A percentile compares a stretch with the other conserved stretches of the same genome.
phyloP scores from a whole-genome alignment of 192 early-diverging fungal species.

The Backusella tuberculispora region DNA sequence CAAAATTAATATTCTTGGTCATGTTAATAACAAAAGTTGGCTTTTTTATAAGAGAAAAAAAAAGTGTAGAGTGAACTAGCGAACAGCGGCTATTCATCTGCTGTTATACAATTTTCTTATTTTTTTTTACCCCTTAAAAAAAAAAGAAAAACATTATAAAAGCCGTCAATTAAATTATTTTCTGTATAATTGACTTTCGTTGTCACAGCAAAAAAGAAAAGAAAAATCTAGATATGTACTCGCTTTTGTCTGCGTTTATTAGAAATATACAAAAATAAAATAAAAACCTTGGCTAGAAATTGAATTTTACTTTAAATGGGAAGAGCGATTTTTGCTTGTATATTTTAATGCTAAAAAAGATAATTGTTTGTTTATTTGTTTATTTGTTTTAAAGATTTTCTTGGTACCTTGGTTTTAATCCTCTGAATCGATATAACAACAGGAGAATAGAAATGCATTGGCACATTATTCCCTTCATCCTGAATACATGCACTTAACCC shows the following conservation, averaged over 20 bases:
- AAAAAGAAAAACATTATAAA: no score
- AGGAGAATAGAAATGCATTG: not conserved
- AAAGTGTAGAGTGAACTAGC: not conserved
- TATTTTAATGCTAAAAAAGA: not conserved
- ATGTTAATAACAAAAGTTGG: not conserved
- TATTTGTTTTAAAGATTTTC: conserved; percentile 5
- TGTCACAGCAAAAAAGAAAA: not conserved
- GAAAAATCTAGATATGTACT: no score
- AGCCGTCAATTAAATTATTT: not conserved
- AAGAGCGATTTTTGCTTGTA: not conserved
- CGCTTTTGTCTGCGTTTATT: not conserved
- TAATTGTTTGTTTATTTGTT: not conserved
- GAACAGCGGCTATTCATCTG: not conserved
- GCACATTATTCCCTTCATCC: not conserved
- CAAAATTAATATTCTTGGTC: conserved; percentile 8
- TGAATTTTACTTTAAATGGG: conserved; percentile 11
- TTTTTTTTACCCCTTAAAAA: no score
- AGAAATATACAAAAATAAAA: not conserved
- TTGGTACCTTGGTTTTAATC: not conserved
- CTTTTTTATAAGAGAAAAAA: not conserved
- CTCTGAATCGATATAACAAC: not conserved
- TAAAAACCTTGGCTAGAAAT: not conserved
- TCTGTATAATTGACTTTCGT: not conserved
- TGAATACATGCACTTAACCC: conserved; percentile 6
- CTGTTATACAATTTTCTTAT: no score